Evolutionary conservation across 1,284 basidiomycete species (phyloP).

Genomic region (Rhodotorula sp.): DNA sequence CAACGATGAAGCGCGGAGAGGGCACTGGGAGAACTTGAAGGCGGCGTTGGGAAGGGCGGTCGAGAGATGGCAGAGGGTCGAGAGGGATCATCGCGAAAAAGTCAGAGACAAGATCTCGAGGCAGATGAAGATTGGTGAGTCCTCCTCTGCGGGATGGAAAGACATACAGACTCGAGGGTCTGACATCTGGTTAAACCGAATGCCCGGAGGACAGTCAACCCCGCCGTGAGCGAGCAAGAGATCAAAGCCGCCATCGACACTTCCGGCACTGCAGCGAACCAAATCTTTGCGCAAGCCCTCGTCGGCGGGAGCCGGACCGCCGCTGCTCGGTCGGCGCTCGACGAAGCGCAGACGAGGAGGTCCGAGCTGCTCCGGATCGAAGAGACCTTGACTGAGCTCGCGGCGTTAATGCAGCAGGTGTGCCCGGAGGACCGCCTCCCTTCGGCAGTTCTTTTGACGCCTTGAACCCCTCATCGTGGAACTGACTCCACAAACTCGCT

Average conservation of each 20-base stretch:
- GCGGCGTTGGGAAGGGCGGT: conserved; percentile 10
- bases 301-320: background rate
- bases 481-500: too few relatives aligned
- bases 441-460: too few relatives aligned
- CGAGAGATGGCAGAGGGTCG: conserved; percentile 19
- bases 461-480: background rate
- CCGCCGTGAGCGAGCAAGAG: conserved; percentile 22
- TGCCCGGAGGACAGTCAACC: conserved; percentile 14
- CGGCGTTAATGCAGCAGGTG: conserved; percentile 22
- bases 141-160: background rate
- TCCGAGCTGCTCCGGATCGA: conserved; percentile 14
- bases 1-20: conserved; percentile 21
- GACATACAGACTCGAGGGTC: too few relatives aligned
- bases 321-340: conserved; percentile 14
- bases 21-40: conserved; percentile 31
- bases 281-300: conserved; percentile 29
- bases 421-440: background rate
- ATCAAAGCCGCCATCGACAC: conserved; percentile 24
- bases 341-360: conserved; percentile 10
- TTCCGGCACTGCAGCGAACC: background rate
- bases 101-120: conserved; percentile 23
- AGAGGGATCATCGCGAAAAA: conserved; percentile 23
- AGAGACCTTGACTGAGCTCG: conserved; percentile 16
- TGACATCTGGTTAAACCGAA: background rate
- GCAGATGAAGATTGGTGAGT: conserved; percentile 28